Conservation (phyloP, 2,329 filamentous ascomycete genomes). For the Colletotrichum sp. region DNA sequence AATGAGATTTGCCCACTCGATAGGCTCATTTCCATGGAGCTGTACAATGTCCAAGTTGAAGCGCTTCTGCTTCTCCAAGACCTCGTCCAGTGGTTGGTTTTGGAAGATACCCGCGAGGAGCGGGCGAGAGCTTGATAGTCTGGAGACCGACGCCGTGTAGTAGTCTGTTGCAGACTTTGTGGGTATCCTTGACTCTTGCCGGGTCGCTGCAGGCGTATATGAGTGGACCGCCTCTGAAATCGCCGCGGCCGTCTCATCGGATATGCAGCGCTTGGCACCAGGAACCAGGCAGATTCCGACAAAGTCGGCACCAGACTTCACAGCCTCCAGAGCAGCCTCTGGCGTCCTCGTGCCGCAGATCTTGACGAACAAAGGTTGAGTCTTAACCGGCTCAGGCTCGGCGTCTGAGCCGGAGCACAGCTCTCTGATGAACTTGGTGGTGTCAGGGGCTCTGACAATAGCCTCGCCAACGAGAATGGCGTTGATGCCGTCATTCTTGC, state of each 20-base stretch:
- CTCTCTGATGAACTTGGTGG: conserved; percentile 80
- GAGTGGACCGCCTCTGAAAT: conserved; percentile 82
- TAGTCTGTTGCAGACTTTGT: conserved; percentile 61
- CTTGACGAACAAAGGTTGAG: conserved; percentile 75
- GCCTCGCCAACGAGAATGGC: conserved; percentile 95
- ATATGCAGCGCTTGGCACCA: conserved; percentile 79
- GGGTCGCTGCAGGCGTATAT: conserved; percentile 55
- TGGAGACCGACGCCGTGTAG: conserved; percentile 63
- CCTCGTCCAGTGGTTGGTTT: conserved; percentile 83
- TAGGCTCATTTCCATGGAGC: conserved; percentile 87
- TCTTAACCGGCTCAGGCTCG: conserved; percentile 35
- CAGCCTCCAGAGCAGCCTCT: conserved; percentile 80
- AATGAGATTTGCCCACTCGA: conserved; percentile 90
- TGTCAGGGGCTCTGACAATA: conserved; percentile 89
- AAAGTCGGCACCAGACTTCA: conserved; percentile 87
- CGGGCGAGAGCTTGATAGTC: conserved; percentile 63
- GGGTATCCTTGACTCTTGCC: conserved; percentile 33
- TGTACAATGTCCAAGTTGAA: conserved; percentile 89
- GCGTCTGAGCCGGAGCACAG: conserved; percentile 69
- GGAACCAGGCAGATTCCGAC: conserved; percentile 92
- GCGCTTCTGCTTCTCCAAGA: conserved; percentile 77
- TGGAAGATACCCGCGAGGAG: conserved; percentile 93
- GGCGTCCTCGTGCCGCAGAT: conserved; percentile 90
- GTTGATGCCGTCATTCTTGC: conserved; percentile 87
- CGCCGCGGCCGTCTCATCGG: conserved; percentile 76